These are phyloP conservation scores for Austroboletus novae-zelandiae DNA, from an alignment of 1,284 basidiomycete species.

Conservation along the genomic window DNA sequence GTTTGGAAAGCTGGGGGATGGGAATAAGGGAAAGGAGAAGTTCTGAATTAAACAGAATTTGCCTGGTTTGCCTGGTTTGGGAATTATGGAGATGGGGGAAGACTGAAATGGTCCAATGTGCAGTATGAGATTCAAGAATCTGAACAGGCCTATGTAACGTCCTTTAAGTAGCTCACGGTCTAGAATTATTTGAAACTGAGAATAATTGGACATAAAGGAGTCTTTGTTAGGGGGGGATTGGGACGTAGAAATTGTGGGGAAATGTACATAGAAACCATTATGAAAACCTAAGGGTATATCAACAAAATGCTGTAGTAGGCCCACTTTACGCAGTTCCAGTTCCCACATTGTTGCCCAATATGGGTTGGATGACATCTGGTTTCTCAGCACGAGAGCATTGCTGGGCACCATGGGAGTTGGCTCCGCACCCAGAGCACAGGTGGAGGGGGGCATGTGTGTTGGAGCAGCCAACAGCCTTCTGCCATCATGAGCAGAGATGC, in stretches of 20 bases:
- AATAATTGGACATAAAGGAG: background rate
- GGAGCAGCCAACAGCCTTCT: background rate
- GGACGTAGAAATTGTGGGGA: background rate
- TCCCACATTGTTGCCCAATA: background rate
- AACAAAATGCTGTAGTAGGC: background rate
- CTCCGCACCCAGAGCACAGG: background rate
- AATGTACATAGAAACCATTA: background rate
- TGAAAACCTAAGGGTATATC: background rate
- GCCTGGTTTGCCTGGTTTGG: background rate
- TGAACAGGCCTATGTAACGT: background rate
- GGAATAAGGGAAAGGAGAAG: background rate
- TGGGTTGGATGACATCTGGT: background rate
- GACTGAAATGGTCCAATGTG: constrained; percentile 3
- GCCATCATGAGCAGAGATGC: background rate
- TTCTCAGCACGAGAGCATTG: background rate
- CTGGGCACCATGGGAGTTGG: background rate
- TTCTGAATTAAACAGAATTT: background rate
- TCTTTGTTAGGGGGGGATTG: background rate
- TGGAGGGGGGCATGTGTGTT: background rate
- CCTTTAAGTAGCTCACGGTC: background rate
- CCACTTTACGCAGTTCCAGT: background rate
- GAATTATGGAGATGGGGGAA: background rate
- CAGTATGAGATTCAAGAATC: background rate
- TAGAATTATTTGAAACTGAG: background rate
- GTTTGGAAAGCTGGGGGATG: background rate